Evolutionary conservation across 148 eudicot species (phyloP).

Genomic region (Cornus kousa): DNA sequence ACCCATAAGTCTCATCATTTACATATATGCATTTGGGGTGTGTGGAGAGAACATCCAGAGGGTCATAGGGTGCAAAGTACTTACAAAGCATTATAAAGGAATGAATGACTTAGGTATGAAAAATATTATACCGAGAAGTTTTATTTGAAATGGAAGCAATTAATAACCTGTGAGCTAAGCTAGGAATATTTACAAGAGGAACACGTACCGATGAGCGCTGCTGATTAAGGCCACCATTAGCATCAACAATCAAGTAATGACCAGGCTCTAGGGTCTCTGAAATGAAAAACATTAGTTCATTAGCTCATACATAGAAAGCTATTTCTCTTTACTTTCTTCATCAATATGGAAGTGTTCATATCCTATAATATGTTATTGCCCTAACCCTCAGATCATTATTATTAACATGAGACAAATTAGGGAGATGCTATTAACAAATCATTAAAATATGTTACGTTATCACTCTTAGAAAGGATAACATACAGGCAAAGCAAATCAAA

Average conservation of each 20-base stretch:
- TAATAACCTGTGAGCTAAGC: conserved; percentile 1
- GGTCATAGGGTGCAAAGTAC: not conserved
- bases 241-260: conserved; percentile 69
- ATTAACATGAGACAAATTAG: not conserved
- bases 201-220: conserved; percentile 78
- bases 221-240: conserved; percentile 91
- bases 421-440: not conserved
- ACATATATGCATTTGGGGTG: not conserved
- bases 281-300: conserved; percentile 1
- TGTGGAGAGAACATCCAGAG: too few relatives aligned
- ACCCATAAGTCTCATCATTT: not conserved
- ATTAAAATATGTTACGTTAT: not conserved
- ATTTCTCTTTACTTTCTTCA: not conserved
- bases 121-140: not conserved
- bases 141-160: not conserved
- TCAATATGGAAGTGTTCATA: too few relatives aligned
- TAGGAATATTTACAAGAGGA: not conserved
- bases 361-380: not conserved
- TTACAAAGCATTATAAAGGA: not conserved
- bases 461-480: not conserved
- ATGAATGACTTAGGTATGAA: not conserved
- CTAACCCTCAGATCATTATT: not conserved
- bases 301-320: not conserved
- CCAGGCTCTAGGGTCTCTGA: conserved; percentile 30
- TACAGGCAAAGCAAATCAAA: not conserved